Conservation (phyloP, 352 stramenopile species). For the Peronospora farinosa region DNA sequence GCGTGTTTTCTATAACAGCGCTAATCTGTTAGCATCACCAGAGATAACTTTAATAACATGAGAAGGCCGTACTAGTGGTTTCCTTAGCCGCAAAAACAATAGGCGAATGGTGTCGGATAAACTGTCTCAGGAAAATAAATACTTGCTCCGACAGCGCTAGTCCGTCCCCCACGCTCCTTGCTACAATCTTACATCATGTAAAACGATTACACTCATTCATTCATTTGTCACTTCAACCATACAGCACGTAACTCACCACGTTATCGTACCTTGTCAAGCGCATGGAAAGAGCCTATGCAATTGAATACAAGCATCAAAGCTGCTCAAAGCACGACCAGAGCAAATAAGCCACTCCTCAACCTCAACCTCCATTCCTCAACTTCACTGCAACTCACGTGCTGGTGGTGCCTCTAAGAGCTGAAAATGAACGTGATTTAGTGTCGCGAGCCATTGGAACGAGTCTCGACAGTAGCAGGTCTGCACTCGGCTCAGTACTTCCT, state of each 20-base stretch:
- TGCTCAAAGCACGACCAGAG: slow-evolving; percentile 10
- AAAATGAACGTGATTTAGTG: slow-evolving; percentile 67
- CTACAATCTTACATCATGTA: slow-evolving; percentile 32
- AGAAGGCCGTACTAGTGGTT: slow-evolving; percentile 24
- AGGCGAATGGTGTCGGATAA: slow-evolving; percentile 62
- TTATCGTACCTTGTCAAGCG: slow-evolving; percentile 52
- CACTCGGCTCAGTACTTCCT: slow-evolving; percentile 32
- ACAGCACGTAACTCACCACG: neutral
- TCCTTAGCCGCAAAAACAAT: slow-evolving; percentile 57
- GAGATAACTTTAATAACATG: neutral
- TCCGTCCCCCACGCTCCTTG: slow-evolving; percentile 44
- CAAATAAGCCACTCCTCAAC: slow-evolving; percentile 5
- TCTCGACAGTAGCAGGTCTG: slow-evolving; percentile 48
- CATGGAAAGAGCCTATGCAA: slow-evolving; percentile 53
- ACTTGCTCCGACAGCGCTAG: slow-evolving; percentile 55
- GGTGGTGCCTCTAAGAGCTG: slow-evolving; percentile 42
- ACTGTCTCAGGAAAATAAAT: slow-evolving; percentile 62
- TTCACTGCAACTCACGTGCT: slow-evolving; percentile 30
- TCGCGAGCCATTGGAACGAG: slow-evolving; percentile 70
- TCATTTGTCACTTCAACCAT: neutral
- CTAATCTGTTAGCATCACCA: neutral
- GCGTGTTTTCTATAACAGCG: slow-evolving; percentile 11
- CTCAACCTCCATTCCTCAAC: neutral
- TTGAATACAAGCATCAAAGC: slow-evolving; percentile 58
- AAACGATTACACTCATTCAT: neutral